Evolutionary conservation across 148 eudicot genomes (phyloP), one percentile per base, ranked within the genome.

Genomic region (Diospyros kaki): DNA sequence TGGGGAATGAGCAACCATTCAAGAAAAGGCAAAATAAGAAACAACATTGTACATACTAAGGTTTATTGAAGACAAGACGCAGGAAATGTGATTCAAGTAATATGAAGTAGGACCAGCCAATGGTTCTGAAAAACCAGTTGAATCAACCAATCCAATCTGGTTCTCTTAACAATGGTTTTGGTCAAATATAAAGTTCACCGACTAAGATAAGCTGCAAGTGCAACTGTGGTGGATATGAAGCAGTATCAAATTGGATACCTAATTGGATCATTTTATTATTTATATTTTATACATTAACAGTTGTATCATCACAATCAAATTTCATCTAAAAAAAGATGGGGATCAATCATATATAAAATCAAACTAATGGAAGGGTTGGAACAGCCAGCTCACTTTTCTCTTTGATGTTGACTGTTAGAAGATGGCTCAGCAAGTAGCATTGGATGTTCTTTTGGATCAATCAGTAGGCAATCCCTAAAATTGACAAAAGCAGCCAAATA

Each of bases 361-460:
- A 14, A 59, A 46, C 45, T 11, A 63, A 59, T 68, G 41, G 44
- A 64, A 77, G 39, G 69, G 69, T 41, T 28, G 42, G 58, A 6
- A 72, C 70, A 62, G 59, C 66, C 69, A 72, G 53, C 79, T 92
- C 66, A 95, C 99, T 93, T 95, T 84, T 95, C 99, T 85, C 99
- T 91, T 74, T 93, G 97, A 58, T 85, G 96, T 76, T 88, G 99
- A 78, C 77, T 81, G 81, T 95, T 95, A 54, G 82, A 83, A 68
- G 97, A 93, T 74, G 99, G 90, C 78, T 95, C 99, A 17, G 99
- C 96, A 67, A 95, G 88, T 68, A 95, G 83, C 97, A 95, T 90
- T 7, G 97, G 99, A 79, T 95, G 99, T 84, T 95, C 99, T 81
- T 86, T 89, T 2, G 99, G 96, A 81, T 95, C 96, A 87, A 95